Evolutionary conservation across 108 stramenopile genomes (phyloP), one percentile per base, ranked within the genome.

Genomic region (Nannochloropsis oceanica): DNA sequence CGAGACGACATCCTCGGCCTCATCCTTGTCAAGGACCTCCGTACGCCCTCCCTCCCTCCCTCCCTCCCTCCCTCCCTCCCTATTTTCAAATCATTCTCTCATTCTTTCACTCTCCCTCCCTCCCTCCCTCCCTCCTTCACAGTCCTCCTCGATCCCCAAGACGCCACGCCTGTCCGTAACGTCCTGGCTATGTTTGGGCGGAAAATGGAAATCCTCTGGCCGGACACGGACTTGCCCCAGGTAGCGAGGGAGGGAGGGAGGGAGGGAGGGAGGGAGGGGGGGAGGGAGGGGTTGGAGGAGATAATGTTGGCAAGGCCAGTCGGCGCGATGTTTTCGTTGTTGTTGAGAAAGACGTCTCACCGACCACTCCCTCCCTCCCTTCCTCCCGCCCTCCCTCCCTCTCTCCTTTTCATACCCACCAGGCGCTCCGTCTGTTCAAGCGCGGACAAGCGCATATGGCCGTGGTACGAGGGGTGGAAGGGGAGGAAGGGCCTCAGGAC

Each of bases 71-170:
- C n/a, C n/a, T n/a, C n/a, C n/a, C n/a, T n/a, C n/a, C n/a, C n/a
- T n/a, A n/a, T n/a, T n/a, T n/a, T n/a, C n/a, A n/a, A n/a, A n/a
- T n/a, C n/a, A n/a, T n/a, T n/a, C n/a, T n/a, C n/a, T n/a, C n/a
- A n/a, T n/a, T n/a, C n/a, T n/a, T n/a, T n/a, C n/a, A n/a, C n/a
- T n/a, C n/a, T n/a, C n/a, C n/a, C n/a, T n/a, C 46, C 46, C 18
- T 50, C 46, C 46, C 46, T 50, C 46, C 46, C 46, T 50, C 46
- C 46, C 46, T 50, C 46, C 46, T 18, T 18, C 46, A 50, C 14
- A 18, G 98, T 98, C 88, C 97, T 99, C 85, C 89, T 99, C 27
- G 97, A 97, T 87, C 97, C 97, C 11, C 97, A 97, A 86, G 96
- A 98, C 91, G 94, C 94, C 43, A 94, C 92, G 13, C 94, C 96